A percentile compares a stretch with the other conserved stretches of the same genome.
phyloP scores from a whole-genome alignment of 345 rosid species.

The Durio zibethinus region DNA sequence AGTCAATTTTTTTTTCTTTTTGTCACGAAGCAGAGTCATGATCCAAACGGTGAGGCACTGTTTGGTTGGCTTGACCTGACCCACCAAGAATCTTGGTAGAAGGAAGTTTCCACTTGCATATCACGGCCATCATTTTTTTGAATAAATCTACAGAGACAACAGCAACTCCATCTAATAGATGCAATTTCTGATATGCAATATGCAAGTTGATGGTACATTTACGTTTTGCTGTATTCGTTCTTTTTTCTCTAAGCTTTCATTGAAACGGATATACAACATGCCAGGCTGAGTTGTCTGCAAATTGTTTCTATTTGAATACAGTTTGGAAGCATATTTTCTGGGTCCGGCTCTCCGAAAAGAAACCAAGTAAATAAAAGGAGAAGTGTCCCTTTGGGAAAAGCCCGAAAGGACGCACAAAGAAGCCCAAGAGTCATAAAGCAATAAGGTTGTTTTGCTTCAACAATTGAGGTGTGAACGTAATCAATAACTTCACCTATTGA shows the following conservation, averaged over 20 bases:
- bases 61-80: neutral
- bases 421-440: slow-evolving; percentile 11
- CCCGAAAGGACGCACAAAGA: slow-evolving; percentile 20
- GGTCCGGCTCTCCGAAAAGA: neutral
- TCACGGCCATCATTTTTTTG: neutral
- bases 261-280: neutral
- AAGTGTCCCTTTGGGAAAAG: neutral
- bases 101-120: neutral
- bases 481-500: neutral
- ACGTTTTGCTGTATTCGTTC: neutral
- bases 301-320: neutral
- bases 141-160: neutral
- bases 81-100: slow-evolving; percentile 2
- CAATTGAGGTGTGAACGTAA: neutral
- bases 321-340: neutral
- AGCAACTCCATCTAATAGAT: neutral
- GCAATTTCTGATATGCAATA: neutral
- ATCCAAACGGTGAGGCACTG: neutral
- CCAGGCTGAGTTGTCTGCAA: neutral
- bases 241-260: neutral
- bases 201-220: slow-evolving; percentile 10
- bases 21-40: too few species aligned
- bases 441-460: neutral
- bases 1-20: neutral
- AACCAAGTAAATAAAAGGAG: neutral